Evolutionary conservation across 1,284 basidiomycete genomes (phyloP).

Genomic region (Taiwanofungus camphoratus): DNA sequence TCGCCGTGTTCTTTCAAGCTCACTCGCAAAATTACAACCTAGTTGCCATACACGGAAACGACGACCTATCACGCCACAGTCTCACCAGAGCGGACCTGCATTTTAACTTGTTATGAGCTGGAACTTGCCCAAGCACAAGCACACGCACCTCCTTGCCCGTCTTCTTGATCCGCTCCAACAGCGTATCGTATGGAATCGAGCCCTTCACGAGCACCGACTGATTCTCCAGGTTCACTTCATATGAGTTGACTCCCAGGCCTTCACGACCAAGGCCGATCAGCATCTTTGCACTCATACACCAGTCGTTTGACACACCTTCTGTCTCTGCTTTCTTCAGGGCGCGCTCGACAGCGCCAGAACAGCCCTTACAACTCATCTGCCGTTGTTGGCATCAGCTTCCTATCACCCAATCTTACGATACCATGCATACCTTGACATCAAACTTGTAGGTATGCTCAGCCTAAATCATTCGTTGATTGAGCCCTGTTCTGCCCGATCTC

Average conservation of each 20-base stretch:
- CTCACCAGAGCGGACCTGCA: constrained; percentile 36
- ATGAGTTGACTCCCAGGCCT: constrained; percentile 46
- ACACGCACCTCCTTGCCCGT: constrained; percentile 73
- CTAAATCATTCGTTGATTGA: constrained; percentile 11
- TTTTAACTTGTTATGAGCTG: no score
- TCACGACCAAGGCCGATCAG: neutral
- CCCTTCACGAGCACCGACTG: constrained; percentile 72
- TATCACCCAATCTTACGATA: constrained; percentile 3
- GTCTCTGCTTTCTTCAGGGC: constrained; percentile 65
- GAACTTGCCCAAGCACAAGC: neutral
- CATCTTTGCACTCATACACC: neutral
- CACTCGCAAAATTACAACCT: neutral
- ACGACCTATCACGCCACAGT: constrained; percentile 23
- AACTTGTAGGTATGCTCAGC: constrained; percentile 35
- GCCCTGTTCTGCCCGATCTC: neutral
- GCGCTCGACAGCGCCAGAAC: constrained; percentile 73
- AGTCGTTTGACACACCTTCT: constrained; percentile 2
- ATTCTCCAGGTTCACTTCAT: constrained; percentile 57
- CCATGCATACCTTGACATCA: constrained; percentile 31
- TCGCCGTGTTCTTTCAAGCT: neutral
- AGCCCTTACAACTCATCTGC: constrained; percentile 81
- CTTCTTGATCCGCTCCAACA: constrained; percentile 77
- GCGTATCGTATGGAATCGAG: constrained; percentile 55
- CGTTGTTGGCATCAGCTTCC: constrained; percentile 10
- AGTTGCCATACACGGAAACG: no score